Base-by-base conservation (phyloP, 305 asterid species). In the Plantago coronopus region DNA sequence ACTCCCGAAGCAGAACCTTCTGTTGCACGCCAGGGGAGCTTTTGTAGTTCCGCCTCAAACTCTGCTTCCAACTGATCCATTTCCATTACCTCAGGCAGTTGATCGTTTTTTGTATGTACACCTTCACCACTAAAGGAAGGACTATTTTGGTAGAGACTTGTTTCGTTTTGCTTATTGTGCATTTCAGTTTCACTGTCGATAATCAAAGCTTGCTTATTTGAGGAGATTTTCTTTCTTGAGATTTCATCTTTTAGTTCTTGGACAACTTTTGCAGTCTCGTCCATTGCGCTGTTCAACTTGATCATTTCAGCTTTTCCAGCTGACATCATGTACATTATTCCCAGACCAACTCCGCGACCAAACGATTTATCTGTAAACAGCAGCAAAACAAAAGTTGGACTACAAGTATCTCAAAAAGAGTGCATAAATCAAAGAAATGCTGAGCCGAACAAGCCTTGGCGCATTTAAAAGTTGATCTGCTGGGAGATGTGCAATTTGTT, bases 1-100 rank as follows among this genome's bases (percentile, higher is more conserved):
- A 62, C 82, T 53, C 77, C 81, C 23, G 77, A 66, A 63, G 75
- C 68, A 7, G 68, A 78, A 61, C 74, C 69, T 69, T 79, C 89
- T 7, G 65, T 62, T 21, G 66, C 67, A 63, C 67, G 72, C 82
- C 77, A 78, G 1, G 86, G 94, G 69, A 89, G 89, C 74, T 87
- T 89, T 66, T 79, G 82, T 15, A 89, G 70, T 67, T 89, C 95
- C 1, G 74, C 76, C 61, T 83, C 84, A 0, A 89, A 78, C 75
- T 87, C 95, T n/a, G 86, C 86, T 80, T 83, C 95, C 66, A 89
- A 68, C 62, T 69, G 83, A 75, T 85, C 85, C 85, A 89, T 78
- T 72, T 83, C 93, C 74, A 79, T 29, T 34, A 74, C 83, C 63
- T 89, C 88, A 3, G 81, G 85, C 49, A 55, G 81, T 70, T 60